Base-by-base conservation (phyloP, 75 land plant genomes). In the Gnetum montanum region DNA sequence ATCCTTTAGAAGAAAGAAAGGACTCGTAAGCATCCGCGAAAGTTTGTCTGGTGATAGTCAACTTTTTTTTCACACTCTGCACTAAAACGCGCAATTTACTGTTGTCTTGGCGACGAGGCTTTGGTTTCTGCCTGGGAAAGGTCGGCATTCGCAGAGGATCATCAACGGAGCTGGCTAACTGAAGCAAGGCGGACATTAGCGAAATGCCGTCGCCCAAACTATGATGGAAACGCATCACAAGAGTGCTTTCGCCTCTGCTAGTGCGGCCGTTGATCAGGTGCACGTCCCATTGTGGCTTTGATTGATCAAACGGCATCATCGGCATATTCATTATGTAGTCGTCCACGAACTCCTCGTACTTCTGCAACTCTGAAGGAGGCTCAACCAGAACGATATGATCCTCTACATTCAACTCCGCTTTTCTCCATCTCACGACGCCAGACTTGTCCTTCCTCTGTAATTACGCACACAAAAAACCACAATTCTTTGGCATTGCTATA, bases 131-230 rank as follows among this genome's bases (percentile, higher is more conserved):
- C 8, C 8, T 46, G 8, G 76, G 81, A 24, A 78, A 16, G 10
- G 72, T 68, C 33, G 71, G 77, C 4, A 70, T 68, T 20, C 43
- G 46, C 34, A 49, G 48, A 8, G 77, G 81, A 31, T 55, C 60
- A 2, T 69, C 81, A 6, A 54, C 57, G 19, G 56, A 59, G 35
- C 61, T 50, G 1, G 71, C 64, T 29, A 65, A 64, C 16, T 76
- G 62, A 35, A 73, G 48, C 22, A 78, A 35, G 6, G 60, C 58
- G 6, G 72, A 74, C 82, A 83, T 83, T 2, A 83, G 59, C 8
- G 86, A 78, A 13, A 60, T 79, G 11, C 88, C 88, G 62, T 84
- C 88, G 1, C 88, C 88, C 4, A 84, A 33, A 4, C 80, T 49
- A 66, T 84, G 88, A 52, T 84, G 83, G 28, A 79, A 65, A 19